A percentile compares a stretch with the other conserved stretches of the same genome.
phyloP scores from a whole-genome alignment of 306 rosid genomes.

The Cicer cuneatum region DNA sequence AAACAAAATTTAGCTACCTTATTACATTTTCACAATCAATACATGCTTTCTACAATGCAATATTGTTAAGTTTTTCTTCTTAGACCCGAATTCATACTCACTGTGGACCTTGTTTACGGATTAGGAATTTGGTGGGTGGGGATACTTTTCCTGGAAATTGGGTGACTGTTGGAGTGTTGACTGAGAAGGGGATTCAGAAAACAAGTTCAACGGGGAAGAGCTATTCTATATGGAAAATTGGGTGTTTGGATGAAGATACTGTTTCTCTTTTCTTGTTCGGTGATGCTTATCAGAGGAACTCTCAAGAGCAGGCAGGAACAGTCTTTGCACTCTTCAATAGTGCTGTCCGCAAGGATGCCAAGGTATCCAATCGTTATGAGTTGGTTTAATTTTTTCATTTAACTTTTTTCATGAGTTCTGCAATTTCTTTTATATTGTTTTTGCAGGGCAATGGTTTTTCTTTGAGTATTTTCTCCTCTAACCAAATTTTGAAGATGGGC shows the following conservation, averaged over 20 bases:
- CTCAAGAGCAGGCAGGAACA: conserved; percentile 63
- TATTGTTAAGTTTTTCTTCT: background rate
- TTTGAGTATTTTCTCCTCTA: conserved; percentile 68
- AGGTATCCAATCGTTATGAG: conserved; percentile 51
- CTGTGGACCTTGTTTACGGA: background rate
- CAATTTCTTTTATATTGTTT: conserved; percentile 1
- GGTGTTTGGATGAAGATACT: conserved; percentile 72
- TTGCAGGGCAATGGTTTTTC: conserved; percentile 88
- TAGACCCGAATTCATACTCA: background rate
- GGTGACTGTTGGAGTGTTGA: conserved; percentile 88
- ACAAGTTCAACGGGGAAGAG: conserved; percentile 76
- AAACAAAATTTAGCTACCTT: background rate
- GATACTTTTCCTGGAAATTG: conserved; percentile 80
- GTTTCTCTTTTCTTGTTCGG: conserved; percentile 87
- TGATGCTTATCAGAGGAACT: conserved; percentile 76
- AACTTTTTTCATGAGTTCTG: conserved; percentile 2
- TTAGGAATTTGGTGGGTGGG: conserved; percentile 77
- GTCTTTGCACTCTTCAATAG: conserved; percentile 78
- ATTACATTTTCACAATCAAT: background rate
- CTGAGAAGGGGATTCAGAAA: conserved; percentile 72
- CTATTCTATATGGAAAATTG: conserved; percentile 76
- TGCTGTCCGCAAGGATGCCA: conserved; percentile 74
- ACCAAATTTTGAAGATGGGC: conserved; percentile 81
- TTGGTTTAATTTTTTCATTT: background rate
- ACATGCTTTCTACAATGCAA: background rate